Percentiles rank a stretch among this genome's conserved stretches.
Conservation (phyloP, 225 moss, liverwort and hornwort species). For the Takakia lepidozioides region DNA sequence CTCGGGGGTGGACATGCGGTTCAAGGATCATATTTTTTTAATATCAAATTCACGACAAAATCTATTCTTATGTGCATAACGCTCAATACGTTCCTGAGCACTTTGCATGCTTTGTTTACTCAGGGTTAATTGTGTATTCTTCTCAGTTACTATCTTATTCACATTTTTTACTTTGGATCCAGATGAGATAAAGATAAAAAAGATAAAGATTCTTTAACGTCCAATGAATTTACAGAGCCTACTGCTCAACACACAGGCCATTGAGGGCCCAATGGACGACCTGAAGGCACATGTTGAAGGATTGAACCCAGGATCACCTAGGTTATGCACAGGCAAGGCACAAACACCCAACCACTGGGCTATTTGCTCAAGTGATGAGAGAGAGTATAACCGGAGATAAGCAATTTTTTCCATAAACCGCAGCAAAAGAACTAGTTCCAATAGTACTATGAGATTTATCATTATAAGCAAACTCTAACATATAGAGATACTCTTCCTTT, state of each 20-base stretch:
- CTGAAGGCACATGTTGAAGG: too few relatives aligned
- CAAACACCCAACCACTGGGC: too few relatives aligned
- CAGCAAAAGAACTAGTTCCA: not conserved
- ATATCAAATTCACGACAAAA: not conserved
- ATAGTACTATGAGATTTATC: not conserved
- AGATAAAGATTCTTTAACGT: too few relatives aligned
- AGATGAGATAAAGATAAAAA: too few relatives aligned
- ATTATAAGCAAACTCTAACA: too few relatives aligned
- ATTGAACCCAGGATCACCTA: too few relatives aligned
- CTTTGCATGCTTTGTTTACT: not conserved
- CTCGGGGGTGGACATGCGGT: too few relatives aligned
- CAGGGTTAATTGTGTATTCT: not conserved
- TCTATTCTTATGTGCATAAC: not conserved
- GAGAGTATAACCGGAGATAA: not conserved
- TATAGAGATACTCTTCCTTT: not conserved
- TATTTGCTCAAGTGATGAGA: too few relatives aligned
- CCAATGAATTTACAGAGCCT: too few relatives aligned
- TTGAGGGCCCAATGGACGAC: too few relatives aligned
- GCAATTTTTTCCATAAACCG: not conserved
- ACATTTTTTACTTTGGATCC: not conserved
- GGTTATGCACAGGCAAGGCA: too few relatives aligned
- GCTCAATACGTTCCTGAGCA: not conserved
- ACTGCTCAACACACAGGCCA: too few relatives aligned
- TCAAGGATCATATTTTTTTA: not conserved
- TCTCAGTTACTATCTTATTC: not conserved